Evolutionary conservation across 345 rosid species (phyloP).

Genomic region (Heritiera littoralis): DNA sequence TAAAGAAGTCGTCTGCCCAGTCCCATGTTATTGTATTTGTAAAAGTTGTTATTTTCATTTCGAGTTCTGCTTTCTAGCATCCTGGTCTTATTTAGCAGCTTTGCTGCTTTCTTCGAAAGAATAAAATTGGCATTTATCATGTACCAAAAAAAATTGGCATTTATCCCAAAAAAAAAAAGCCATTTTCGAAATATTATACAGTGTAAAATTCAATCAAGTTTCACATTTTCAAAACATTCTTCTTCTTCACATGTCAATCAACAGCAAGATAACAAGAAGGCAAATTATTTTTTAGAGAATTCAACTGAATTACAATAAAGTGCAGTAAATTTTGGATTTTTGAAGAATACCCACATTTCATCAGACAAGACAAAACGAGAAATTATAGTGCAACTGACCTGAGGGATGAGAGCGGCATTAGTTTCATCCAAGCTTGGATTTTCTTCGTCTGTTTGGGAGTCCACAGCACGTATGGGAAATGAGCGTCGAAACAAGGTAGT

Average conservation of each 20-base stretch:
- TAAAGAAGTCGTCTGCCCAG: neutral
- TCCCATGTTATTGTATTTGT: no score
- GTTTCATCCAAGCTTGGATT: slow-evolving; percentile 8
- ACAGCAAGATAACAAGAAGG: neutral
- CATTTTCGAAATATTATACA: neutral
- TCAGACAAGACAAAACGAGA: neutral
- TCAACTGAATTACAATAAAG: neutral
- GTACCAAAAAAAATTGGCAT: neutral
- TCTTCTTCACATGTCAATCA: neutral
- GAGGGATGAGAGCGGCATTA: slow-evolving; percentile 13
- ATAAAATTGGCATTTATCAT: neutral
- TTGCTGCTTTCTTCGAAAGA: neutral
- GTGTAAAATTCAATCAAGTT: neutral
- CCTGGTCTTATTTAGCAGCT: no score
- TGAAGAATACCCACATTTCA: neutral
- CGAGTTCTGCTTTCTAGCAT: no score
- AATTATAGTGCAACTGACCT: slow-evolving; percentile 8
- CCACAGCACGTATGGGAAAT: slow-evolving; percentile 19
- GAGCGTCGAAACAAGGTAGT: neutral
- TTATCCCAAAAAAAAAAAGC: neutral
- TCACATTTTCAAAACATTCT: neutral
- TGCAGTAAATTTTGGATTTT: neutral
- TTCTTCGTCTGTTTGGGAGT: slow-evolving; percentile 25
- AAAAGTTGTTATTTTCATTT: no score
- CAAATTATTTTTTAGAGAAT: neutral